phyloP scores from a whole-genome alignment of 2,329 filamentous ascomycete genomes.

The Truncatella angustata region DNA sequence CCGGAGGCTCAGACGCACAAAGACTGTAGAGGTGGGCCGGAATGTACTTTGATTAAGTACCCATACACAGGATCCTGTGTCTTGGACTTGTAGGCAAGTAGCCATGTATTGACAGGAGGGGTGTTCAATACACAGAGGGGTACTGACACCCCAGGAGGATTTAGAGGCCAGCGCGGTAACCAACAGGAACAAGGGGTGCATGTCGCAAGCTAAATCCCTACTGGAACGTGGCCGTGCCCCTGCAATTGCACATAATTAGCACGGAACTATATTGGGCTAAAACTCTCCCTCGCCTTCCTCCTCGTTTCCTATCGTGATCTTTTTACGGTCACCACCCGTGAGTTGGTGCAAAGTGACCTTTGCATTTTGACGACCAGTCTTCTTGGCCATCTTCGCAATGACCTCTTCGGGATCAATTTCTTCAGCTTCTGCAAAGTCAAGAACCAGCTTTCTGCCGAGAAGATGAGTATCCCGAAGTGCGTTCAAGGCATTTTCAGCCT shows the following conservation, averaged over 20 bases:
- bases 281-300: conserved; percentile 52
- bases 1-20: conserved; percentile 9
- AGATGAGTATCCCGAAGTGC: conserved; percentile 91
- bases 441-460: conserved; percentile 81
- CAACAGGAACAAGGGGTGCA: conserved; percentile 9
- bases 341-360: conserved; percentile 89
- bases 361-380: conserved; percentile 85
- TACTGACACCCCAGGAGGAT: conserved; percentile 18
- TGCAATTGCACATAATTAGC: conserved; percentile 24
- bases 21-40: conserved; percentile 17
- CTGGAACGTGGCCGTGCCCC: conserved; percentile 25
- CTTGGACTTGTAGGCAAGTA: conserved; percentile 22
- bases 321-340: conserved; percentile 78
- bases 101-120: conserved; percentile 18
- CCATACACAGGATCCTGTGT: conserved; percentile 24
- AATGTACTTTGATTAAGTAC: conserved; percentile 32
- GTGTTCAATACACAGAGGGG: conserved; percentile 14
- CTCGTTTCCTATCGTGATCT: conserved; percentile 80
- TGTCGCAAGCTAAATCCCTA: conserved; percentile 3
- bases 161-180: too few species aligned
- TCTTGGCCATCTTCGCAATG: conserved; percentile 95
- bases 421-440: conserved; percentile 89
- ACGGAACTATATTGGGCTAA: conserved; percentile 25
- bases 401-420: conserved; percentile 91
- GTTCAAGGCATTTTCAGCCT: conserved; percentile 87